Conservation (phyloP, 2,329 filamentous ascomycete genomes). For the Pochonia chlamydosporia region DNA sequence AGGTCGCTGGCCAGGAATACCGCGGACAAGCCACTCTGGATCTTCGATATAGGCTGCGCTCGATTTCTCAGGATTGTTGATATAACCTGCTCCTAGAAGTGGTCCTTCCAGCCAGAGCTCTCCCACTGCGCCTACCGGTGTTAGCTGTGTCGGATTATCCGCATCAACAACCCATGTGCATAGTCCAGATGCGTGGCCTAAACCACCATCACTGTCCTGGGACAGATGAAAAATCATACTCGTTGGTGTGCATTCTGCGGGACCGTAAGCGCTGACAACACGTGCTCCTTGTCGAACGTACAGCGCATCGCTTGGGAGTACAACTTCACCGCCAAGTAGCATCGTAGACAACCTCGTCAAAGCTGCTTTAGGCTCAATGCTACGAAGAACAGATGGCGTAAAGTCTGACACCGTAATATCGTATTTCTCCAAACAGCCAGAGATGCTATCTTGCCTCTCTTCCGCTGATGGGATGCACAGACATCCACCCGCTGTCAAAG, state of each 20-base stretch:
- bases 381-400: not conserved
- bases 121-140: conserved; percentile 7
- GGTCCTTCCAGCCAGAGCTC: conserved; percentile 11
- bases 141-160: conserved; percentile 2
- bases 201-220: not conserved
- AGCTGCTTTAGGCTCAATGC: not conserved
- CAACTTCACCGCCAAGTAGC: not conserved
- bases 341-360: not conserved
- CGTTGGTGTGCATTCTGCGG: conserved; percentile 4
- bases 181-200: conserved; percentile 5
- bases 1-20: conserved; percentile 9
- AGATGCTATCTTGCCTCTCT: not conserved
- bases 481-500: conserved; percentile 5
- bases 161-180: conserved; percentile 10
- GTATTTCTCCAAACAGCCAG: not conserved
- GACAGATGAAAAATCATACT: not conserved
- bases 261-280: conserved; percentile 6
- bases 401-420: not conserved
- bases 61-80: conserved; percentile 9
- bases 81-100: conserved; percentile 10
- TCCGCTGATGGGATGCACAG: conserved; percentile 1
- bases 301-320: not conserved
- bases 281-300: not conserved
- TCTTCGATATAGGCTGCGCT: conserved; percentile 10
- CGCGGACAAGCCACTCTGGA: conserved; percentile 27